Conservation (phyloP, 768 basidiomycete species). For the Tylopilus sp. region DNA sequence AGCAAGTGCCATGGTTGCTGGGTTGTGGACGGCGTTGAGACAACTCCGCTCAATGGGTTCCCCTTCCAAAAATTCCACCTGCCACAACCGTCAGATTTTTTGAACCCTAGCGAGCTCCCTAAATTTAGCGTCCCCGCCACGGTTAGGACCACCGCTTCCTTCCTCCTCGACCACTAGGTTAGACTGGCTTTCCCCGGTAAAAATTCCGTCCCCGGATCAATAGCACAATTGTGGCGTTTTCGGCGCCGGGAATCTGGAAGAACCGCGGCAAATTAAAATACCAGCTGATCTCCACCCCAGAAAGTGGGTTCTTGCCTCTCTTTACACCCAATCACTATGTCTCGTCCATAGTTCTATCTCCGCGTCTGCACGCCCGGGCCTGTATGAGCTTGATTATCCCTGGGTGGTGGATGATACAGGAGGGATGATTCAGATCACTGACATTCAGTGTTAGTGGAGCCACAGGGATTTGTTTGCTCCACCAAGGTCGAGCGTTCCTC, state of each 20-base stretch:
- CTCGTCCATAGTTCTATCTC: too few species aligned
- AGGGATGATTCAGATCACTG: not conserved
- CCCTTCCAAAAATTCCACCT: constrained; percentile 10
- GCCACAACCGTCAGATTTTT: constrained; percentile 6
- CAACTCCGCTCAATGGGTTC: constrained; percentile 22
- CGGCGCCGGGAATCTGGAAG: not conserved
- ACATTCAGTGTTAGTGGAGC: constrained; percentile 1
- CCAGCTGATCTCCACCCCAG: not conserved
- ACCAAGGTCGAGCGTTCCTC: not conserved
- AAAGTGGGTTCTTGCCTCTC: not conserved
- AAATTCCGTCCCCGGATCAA: not conserved
- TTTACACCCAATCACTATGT: too few species aligned
- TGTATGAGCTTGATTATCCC: not conserved
- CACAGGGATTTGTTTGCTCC: not conserved
- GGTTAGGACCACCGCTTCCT: not conserved
- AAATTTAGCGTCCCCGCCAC: not conserved
- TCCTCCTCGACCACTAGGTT: too few species aligned
- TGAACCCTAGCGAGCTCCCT: not conserved
- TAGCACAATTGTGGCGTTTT: not conserved
- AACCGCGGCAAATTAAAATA: not conserved
- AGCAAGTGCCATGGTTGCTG: not conserved
- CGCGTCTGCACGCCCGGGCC: not conserved
- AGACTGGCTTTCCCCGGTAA: too few species aligned
- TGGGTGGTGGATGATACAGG: not conserved
- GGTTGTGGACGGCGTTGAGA: constrained; percentile 6